Evolutionary conservation across 176 grass and related monocot species (phyloP).

Genomic region (Oryza punctata): DNA sequence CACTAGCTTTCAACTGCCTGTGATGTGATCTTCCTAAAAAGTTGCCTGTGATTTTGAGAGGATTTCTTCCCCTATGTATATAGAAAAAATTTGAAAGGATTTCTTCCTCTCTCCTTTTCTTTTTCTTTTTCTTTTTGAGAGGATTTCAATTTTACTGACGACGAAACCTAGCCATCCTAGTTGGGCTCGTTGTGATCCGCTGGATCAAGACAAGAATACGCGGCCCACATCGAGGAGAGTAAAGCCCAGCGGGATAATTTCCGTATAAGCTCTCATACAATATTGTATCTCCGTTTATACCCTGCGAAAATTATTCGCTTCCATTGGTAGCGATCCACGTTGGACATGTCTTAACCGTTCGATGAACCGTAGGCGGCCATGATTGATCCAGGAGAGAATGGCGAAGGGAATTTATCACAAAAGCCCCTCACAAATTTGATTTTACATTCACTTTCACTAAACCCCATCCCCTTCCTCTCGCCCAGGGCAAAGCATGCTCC

Average conservation of each 20-base stretch:
- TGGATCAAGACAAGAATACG: not conserved
- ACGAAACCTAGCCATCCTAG: not conserved
- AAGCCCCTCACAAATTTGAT: not conserved
- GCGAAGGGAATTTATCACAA: not conserved
- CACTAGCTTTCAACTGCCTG: not conserved
- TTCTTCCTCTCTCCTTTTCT: not conserved
- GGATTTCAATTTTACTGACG: too few species aligned
- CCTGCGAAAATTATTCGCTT: not conserved
- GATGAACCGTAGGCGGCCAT: not conserved
- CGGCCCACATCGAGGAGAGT: not conserved
- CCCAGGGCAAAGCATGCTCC: not conserved
- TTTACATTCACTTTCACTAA: not conserved
- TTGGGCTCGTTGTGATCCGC: not conserved
- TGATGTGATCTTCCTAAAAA: not conserved
- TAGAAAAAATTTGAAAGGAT: too few species aligned
- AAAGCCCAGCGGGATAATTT: not conserved
- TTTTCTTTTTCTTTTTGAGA: too few species aligned
- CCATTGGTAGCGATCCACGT: not conserved
- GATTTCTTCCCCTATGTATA: not conserved
- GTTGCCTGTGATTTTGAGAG: not conserved
- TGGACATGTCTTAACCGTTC: not conserved
- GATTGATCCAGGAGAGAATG: not conserved
- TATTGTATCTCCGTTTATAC: not conserved
- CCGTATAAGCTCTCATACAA: rapidly evolving
- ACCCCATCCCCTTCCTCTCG: not conserved